Evolutionary conservation across 805 yeast genomes (phyloP).

Genomic region (Yarrowia yakushimensis): DNA sequence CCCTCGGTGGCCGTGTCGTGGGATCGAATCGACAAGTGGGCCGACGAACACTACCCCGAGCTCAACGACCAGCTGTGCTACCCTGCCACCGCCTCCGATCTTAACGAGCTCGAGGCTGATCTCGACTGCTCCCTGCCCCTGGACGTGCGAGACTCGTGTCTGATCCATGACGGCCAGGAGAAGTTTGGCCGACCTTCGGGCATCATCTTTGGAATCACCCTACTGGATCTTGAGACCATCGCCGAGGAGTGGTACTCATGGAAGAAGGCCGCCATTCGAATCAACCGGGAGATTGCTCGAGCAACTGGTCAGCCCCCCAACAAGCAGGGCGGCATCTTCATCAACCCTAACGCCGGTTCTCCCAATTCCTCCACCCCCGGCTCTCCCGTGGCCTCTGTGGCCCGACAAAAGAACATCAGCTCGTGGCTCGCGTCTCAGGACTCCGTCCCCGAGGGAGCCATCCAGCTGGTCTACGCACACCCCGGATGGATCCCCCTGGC

Average conservation of each 20-base stretch:
- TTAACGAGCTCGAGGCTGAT: conserved; percentile 80
- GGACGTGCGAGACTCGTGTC: conserved; percentile 74
- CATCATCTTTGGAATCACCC: conserved; percentile 70
- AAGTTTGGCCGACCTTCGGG: conserved; percentile 72
- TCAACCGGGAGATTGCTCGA: conserved; percentile 30
- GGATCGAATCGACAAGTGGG: conserved; percentile 86
- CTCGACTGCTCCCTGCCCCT: conserved; percentile 69
- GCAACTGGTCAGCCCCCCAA: conserved; percentile 16
- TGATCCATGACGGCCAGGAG: conserved; percentile 89
- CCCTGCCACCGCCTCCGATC: conserved; percentile 76
- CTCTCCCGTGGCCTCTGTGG: conserved; percentile 27
- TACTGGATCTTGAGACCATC: conserved; percentile 77
- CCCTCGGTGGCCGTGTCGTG: conserved; percentile 72
- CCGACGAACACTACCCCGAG: conserved; percentile 74
- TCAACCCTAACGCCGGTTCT: conserved; percentile 19
- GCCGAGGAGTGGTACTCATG: conserved; percentile 79
- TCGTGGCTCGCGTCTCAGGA: conserved; percentile 48
- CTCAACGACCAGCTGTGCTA: conserved; percentile 70
- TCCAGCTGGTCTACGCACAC: conserved; percentile 79
- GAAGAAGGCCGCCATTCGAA: conserved; percentile 49
- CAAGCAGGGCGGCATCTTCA: conserved; percentile 26
- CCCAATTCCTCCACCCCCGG: conserved; percentile 30
- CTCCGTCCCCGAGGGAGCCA: conserved; percentile 72
- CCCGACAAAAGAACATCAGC: conserved; percentile 24
- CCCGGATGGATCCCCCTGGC: conserved; percentile 88